These are phyloP conservation scores for Cytospora paraplurivora DNA, from an alignment of 2,329 filamentous ascomycete genomes.

Conservation along the genomic window DNA sequence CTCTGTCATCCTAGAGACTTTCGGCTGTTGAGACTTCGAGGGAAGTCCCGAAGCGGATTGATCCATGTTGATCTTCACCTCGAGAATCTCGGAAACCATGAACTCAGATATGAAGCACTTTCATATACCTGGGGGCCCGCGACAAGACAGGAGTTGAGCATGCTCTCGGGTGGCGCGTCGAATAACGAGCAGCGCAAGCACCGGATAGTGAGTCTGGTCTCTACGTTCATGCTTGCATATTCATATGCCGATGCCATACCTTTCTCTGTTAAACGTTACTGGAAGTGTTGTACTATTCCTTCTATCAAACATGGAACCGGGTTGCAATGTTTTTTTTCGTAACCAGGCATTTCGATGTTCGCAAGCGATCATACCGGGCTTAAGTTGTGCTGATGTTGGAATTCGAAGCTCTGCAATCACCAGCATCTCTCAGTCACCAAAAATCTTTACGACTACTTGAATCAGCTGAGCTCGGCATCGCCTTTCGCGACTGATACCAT, in stretches of 20 bases:
- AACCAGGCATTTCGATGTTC: too few relatives aligned
- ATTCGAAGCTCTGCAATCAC: not conserved
- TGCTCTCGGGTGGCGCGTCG: not conserved
- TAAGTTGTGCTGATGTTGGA: not conserved
- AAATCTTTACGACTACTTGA: slow-evolving; percentile 3
- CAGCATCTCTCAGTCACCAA: not conserved
- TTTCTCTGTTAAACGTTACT: too few relatives aligned
- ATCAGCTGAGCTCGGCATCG: not conserved
- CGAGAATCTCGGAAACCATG: not conserved
- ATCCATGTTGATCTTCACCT: not conserved
- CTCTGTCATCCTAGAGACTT: not conserved
- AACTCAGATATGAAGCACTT: not conserved
- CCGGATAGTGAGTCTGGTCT: not conserved
- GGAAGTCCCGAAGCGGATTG: not conserved
- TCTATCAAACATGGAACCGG: too few relatives aligned
- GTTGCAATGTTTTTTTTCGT: too few relatives aligned
- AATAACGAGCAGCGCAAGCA: not conserved
- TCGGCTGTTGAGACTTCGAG: not conserved
- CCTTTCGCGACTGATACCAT: too few relatives aligned
- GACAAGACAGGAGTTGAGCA: not conserved
- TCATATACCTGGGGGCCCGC: slow-evolving; percentile 10
- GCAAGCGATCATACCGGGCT: too few relatives aligned
- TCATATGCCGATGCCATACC: too few relatives aligned
- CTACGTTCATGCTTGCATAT: not conserved
- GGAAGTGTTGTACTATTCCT: too few relatives aligned